Base-by-base conservation (phyloP, 768 basidiomycete genomes). In the Lactarius sanguifluus region DNA sequence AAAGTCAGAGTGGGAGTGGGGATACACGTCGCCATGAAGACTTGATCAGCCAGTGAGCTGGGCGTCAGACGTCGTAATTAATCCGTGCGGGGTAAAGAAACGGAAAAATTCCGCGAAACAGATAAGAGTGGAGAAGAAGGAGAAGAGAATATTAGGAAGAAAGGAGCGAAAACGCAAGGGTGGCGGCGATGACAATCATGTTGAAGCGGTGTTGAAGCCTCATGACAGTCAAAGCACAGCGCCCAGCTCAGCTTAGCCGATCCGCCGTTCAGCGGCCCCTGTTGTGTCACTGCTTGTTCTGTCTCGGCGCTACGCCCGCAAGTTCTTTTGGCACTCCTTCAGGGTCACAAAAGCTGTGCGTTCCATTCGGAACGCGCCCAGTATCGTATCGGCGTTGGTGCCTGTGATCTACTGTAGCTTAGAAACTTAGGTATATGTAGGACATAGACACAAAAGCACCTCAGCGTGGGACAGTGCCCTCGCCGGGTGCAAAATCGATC, bases 1-100 rank as follows among this genome's bases (percentile, higher is more conserved):
- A 62, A 50, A 28, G 70, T 71, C 38, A 66, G 43, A 38, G 65
- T 69, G 28, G 70, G 61, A 32, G 43, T 52, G 3, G 59, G 52
- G 34, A 23, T 47, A 57, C 70, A 71, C 32, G 1, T 16, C 45
- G 64, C 64, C 70, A 71, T 71, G 36, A 59, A 16, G 18, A 25
- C n/a, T 43, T 50, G 54, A 59, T 64, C 23, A 23, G 20, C 62
- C 30, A 23, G 59, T 18, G 30, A 20, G 9, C 16, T 55, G 34
- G 36, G 55, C 41, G 60, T 63, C 38, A 59, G 50, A 55, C 1
- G 60, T 63, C 38, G 40, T 28, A 32, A 64, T 59, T 28, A 32
- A 64, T 59, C 57, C 10, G 34, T 34, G 57, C 30, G n/a, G 38
- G 47, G 25, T 8, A 25, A 41, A 23, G 32, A 57, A 67, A 55